phyloP scores from a whole-genome alignment of 169 alveolate species.

The Besnoitia besnoiti region DNA sequence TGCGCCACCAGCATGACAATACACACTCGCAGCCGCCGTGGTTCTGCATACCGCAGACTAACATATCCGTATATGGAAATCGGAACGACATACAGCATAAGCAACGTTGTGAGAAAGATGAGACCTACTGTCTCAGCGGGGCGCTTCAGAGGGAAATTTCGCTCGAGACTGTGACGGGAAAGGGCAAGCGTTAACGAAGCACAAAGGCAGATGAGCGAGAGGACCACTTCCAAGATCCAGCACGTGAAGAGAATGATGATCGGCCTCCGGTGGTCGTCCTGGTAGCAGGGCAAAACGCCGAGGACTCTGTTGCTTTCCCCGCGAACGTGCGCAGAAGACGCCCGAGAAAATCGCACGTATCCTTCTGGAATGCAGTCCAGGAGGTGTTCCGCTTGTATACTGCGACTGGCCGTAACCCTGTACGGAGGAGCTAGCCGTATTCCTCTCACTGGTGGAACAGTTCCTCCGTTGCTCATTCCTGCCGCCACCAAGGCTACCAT shows the following conservation, averaged over 20 bases:
- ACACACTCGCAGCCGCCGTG: conserved; percentile 6
- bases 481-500: not conserved
- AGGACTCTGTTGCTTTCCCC: not conserved
- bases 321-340: not conserved
- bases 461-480: not conserved
- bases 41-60: conserved; percentile 4
- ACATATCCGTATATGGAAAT: not conserved
- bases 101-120: not conserved
- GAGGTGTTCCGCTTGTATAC: conserved; percentile 20
- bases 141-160: not conserved
- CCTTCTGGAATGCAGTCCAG: conserved; percentile 15
- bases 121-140: not conserved
- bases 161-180: not conserved
- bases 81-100: not conserved
- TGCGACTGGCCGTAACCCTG: conserved; percentile 35
- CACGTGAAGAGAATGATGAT: not conserved
- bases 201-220: not conserved
- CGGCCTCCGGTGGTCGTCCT: not conserved
- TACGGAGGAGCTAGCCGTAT: not conserved
- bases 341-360: not conserved
- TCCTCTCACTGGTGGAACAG: not conserved
- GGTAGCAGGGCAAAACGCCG: conserved; percentile 25
- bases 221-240: not conserved
- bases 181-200: not conserved
- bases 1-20: not conserved